Percentiles rank a stretch among this genome's conserved stretches.
phyloP scores from a whole-genome alignment of 768 basidiomycete genomes.

The Russula olivacea region DNA sequence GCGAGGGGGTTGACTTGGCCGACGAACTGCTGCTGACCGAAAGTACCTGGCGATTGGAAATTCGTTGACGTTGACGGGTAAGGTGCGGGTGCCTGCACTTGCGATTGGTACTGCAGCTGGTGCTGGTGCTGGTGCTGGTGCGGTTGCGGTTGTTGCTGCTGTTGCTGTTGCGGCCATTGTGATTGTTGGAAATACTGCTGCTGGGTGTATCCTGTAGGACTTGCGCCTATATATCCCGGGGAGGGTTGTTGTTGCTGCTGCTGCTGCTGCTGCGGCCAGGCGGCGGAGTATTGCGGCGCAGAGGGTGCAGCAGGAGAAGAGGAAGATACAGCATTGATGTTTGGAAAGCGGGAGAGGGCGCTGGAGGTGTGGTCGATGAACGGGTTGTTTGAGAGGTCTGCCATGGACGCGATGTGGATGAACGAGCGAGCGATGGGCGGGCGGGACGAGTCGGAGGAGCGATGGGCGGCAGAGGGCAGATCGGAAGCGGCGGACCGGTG shows the following conservation, averaged over 20 bases:
- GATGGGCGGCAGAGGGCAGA: no score
- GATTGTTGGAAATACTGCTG: conserved; percentile 19
- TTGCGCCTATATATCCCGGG: conserved; percentile 12
- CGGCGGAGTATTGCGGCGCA: conserved; percentile 31
- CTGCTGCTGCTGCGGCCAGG: conserved; percentile 35
- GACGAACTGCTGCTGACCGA: conserved; percentile 21
- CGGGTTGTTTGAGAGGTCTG: conserved; percentile 55
- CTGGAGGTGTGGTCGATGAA: conserved; percentile 50
- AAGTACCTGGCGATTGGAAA: conserved; percentile 16
- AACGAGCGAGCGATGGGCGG: no score
- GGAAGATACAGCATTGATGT: conserved; percentile 39
- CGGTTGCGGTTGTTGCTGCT: conserved; percentile 10
- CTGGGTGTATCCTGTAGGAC: conserved; percentile 26
- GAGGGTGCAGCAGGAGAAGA: conserved; percentile 19
- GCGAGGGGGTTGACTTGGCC: conserved; percentile 24
- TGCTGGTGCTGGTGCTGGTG: conserved; percentile 17
- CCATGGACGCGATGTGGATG: conserved; percentile 8
- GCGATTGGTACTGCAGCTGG: conserved; percentile 25
- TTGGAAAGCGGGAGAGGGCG: conserved; percentile 51
- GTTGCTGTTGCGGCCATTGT: conserved; percentile 14
- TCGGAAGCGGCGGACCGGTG: not conserved
- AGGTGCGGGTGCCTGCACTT: conserved; percentile 5
- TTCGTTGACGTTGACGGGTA: conserved; percentile 5
- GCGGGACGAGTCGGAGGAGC: no score
- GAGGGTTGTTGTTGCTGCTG: conserved; percentile 29